Evolutionary conservation across 139 green algal genomes (phyloP).

Genomic region (Diplosphaera chodatii): DNA sequence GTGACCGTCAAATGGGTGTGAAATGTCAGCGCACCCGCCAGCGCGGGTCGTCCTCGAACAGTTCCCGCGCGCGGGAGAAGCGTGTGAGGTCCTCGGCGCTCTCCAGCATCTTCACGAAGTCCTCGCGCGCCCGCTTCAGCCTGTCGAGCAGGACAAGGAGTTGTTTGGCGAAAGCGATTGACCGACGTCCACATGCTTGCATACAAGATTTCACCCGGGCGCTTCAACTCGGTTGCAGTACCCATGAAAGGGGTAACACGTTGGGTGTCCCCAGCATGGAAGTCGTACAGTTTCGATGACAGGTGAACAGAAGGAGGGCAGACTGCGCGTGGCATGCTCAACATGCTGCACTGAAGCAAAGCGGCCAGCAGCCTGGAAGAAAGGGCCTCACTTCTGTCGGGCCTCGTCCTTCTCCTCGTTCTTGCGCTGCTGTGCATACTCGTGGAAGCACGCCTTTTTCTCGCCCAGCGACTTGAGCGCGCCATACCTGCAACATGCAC

Average conservation of each 20-base stretch:
- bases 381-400: constrained; percentile 20
- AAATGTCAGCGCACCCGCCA: constrained; percentile 38
- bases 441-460: constrained; percentile 87
- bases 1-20: too few relatives aligned
- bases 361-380: too few relatives aligned
- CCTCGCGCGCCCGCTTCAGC: constrained; percentile 21
- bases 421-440: constrained; percentile 66
- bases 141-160: too few relatives aligned
- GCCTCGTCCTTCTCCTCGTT: constrained; percentile 78
- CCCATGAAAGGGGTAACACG: too few relatives aligned
- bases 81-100: constrained; percentile 31
- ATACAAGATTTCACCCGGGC: too few relatives aligned
- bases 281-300: too few relatives aligned
- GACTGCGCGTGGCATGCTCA: too few relatives aligned
- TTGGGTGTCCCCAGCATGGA: too few relatives aligned
- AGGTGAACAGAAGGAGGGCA: too few relatives aligned
- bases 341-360: too few relatives aligned
- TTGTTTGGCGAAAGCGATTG: too few relatives aligned
- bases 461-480: constrained; percentile 84
- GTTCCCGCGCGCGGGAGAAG: constrained; percentile 34
- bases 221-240: too few relatives aligned
- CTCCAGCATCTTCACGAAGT: constrained; percentile 64
- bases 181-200: constrained; percentile 23
- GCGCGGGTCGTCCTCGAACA: constrained; percentile 58
- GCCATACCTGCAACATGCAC: constrained; percentile 47